Evolutionary conservation across 2,329 filamentous ascomycete species (phyloP).

Genomic region (Sphaerulina musiva): DNA sequence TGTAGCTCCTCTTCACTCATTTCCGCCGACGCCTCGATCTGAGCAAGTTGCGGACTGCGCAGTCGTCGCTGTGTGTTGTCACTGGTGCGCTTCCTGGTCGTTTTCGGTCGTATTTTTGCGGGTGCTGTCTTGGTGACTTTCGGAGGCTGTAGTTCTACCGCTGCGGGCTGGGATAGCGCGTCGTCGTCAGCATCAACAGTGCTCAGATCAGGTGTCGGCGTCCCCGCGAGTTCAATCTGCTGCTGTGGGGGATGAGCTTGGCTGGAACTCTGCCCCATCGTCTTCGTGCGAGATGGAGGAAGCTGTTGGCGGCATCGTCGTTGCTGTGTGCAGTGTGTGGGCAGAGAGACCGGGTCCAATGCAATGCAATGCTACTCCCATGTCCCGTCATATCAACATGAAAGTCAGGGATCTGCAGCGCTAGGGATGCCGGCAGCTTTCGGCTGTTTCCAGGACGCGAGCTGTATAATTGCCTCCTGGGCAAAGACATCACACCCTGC

Average conservation of each 20-base stretch:
- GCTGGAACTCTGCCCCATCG: constrained; percentile 16
- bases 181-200: not conserved
- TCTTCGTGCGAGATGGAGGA: not conserved
- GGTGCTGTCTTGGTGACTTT: not conserved
- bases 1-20: constrained; percentile 1
- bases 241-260: constrained; percentile 11
- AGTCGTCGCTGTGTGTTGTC: constrained; percentile 2
- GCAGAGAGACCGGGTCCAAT: not conserved
- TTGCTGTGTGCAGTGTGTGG: not conserved
- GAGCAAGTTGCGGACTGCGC: not conserved
- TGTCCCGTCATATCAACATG: not conserved
- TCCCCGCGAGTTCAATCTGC: constrained; percentile 5
- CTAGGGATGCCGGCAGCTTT: not conserved
- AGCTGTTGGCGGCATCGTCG: not conserved
- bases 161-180: not conserved
- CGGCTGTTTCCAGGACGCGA: not conserved
- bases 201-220: constrained; percentile 5
- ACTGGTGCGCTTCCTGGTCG: constrained; percentile 1
- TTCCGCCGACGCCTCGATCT: not conserved
- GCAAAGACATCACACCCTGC: not conserved
- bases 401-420: not conserved
- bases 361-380: not conserved
- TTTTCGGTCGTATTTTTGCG: not conserved
- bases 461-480: not conserved
- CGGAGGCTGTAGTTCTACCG: not conserved